A percentile compares a stretch with the other conserved stretches of the same genome.
These are phyloP conservation scores for Sphagnum tenellum DNA, from an alignment of 225 moss, liverwort and hornwort species.

Conservation along the genomic window DNA sequence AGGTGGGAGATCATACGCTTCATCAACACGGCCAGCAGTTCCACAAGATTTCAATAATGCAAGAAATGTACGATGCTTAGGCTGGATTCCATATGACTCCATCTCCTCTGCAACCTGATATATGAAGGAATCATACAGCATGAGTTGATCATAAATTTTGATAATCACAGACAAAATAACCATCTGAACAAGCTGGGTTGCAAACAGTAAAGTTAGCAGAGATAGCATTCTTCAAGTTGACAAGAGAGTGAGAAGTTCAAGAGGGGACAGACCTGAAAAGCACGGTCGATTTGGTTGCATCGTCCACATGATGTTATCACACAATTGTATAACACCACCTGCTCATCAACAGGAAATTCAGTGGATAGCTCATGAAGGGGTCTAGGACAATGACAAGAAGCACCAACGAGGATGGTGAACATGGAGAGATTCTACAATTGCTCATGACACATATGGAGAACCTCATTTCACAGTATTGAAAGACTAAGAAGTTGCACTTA, in stretches of 20 bases:
- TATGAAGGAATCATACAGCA: constrained; percentile 2
- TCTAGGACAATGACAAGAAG: neutral
- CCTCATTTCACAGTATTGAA: neutral
- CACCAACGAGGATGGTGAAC: no score
- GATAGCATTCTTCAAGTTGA: no score
- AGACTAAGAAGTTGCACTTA: constrained; percentile 13
- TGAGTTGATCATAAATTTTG: neutral
- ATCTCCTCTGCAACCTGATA: constrained; percentile 71
- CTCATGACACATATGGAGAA: no score
- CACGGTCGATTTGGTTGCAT: constrained; percentile 52
- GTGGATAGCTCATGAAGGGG: no score
- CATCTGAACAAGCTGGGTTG: no score
- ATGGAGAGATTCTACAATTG: no score
- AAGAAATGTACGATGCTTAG: constrained; percentile 66
- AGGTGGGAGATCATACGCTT: constrained; percentile 44
- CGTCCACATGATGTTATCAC: constrained; percentile 69
- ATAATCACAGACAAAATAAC: neutral
- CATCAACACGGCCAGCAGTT: constrained; percentile 60
- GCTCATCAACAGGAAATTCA: neutral
- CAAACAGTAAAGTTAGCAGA: no score
- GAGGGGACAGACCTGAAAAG: constrained; percentile 49
- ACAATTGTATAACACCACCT: constrained; percentile 57
- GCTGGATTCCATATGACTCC: constrained; percentile 63
- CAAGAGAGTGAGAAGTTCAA: neutral
- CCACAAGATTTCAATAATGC: constrained; percentile 72